Percentiles rank a stretch among this genome's conserved stretches.
phyloP scores from a whole-genome alignment of 345 rosid genomes.

The Eucalyptus pauciflora region DNA sequence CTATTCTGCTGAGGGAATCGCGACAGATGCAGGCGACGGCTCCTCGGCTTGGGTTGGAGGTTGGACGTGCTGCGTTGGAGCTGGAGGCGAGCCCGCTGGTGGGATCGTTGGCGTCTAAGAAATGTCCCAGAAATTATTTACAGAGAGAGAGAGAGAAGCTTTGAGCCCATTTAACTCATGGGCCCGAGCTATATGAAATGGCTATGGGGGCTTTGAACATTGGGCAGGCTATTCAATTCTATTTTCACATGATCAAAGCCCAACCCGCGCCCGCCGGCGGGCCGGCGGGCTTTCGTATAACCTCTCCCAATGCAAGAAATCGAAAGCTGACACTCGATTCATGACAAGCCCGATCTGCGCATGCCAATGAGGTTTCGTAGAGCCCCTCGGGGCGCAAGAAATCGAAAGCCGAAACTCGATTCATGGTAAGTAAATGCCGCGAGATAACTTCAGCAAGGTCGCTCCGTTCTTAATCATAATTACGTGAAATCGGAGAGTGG shows the following conservation, averaged over 20 bases:
- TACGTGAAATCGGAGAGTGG: not conserved
- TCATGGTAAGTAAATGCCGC: not conserved
- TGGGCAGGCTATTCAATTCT: not conserved
- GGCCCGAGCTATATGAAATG: not conserved
- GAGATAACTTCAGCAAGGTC: not conserved
- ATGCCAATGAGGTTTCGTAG: not conserved
- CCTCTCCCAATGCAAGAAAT: not conserved
- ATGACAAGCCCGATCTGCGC: not conserved
- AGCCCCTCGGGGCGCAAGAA: not conserved
- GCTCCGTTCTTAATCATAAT: not conserved
- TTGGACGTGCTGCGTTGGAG: no score
- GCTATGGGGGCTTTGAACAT: not conserved
- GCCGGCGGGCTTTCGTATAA: not conserved
- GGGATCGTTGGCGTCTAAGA: not conserved
- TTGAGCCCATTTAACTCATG: not conserved
- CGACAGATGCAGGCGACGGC: no score
- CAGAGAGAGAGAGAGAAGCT: not conserved
- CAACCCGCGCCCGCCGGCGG: not conserved
- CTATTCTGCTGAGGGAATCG: no score
- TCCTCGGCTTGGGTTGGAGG: no score
- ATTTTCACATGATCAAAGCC: not conserved
- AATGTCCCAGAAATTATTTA: not conserved
- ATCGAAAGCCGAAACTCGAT: not conserved
- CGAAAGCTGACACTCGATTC: not conserved
- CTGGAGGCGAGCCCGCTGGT: no score